phyloP scores from a whole-genome alignment of 1,284 basidiomycete species.

The Sanguinoderma infundibulare region DNA sequence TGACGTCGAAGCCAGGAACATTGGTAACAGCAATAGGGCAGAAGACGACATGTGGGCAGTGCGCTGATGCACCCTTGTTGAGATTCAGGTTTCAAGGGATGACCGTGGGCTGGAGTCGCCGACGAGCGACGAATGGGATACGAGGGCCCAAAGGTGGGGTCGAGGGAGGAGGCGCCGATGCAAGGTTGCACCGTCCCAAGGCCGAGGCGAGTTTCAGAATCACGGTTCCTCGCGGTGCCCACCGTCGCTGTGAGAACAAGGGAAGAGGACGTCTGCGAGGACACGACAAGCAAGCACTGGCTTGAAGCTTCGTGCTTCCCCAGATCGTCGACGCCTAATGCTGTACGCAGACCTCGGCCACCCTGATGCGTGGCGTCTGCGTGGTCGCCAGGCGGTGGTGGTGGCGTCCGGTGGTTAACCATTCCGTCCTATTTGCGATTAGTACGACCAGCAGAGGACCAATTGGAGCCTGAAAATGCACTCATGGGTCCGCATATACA shows the following conservation, averaged over 20 bases:
- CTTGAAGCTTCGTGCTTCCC: conserved; percentile 14
- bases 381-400: conserved; percentile 6
- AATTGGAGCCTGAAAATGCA: not conserved
- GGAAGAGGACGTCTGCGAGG: not conserved
- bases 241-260: conserved; percentile 23
- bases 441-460: not conserved
- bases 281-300: conserved; percentile 4
- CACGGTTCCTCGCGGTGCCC: conserved; percentile 10
- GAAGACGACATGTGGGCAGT: conserved; percentile 21
- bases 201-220: conserved; percentile 24
- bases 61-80: conserved; percentile 23
- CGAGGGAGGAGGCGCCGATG: conserved; percentile 6
- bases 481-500: not conserved
- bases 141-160: not conserved
- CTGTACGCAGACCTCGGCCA: conserved; percentile 19
- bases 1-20: conserved; percentile 20
- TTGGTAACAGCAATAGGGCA: conserved; percentile 8
- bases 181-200: conserved; percentile 12
- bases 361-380: conserved; percentile 9
- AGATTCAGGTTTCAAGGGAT: conserved; percentile 25
- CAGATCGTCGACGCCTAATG: conserved; percentile 6
- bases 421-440: not conserved
- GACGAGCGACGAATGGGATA: not conserved
- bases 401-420: conserved; percentile 16
- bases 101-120: conserved; percentile 10